Evolutionary conservation across 805 yeast species (phyloP).

Genomic region (Myxozyma sirexii): DNA sequence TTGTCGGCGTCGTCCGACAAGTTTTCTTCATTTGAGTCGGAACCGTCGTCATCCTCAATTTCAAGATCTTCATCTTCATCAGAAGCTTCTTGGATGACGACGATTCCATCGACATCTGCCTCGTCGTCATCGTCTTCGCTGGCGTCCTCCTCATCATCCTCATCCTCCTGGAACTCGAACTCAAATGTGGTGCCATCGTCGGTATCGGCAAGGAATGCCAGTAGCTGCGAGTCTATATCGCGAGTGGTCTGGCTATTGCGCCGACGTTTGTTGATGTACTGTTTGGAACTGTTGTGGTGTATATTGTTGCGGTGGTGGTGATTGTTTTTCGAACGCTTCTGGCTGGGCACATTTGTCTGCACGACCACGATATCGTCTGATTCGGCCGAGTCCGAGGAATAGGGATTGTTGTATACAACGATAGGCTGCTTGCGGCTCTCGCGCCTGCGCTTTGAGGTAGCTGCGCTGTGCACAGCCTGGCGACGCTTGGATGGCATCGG

Average conservation of each 20-base stretch:
- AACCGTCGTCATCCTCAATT: slow-evolving; percentile 47
- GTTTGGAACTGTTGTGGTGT: slow-evolving; percentile 4
- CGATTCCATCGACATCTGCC: slow-evolving; percentile 7
- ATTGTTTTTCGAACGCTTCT: background rate
- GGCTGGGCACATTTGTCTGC: background rate
- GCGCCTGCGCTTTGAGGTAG: slow-evolving; percentile 10
- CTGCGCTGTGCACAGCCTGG: background rate
- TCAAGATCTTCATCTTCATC: slow-evolving; percentile 48
- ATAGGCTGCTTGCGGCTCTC: slow-evolving; percentile 11
- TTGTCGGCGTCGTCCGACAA: slow-evolving; percentile 35
- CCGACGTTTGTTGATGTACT: slow-evolving; percentile 1
- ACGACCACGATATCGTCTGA: slow-evolving; percentile 5
- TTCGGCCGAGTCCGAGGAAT: slow-evolving; percentile 21
- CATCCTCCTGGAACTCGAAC: slow-evolving; percentile 31
- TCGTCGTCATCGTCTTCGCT: slow-evolving; percentile 24
- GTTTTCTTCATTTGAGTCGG: slow-evolving; percentile 46
- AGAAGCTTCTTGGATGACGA: slow-evolving; percentile 41
- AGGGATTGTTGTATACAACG: slow-evolving; percentile 28
- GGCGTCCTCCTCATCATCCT: slow-evolving; percentile 18
- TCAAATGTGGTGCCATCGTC: slow-evolving; percentile 20
- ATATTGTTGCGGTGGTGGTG: slow-evolving; percentile 12
- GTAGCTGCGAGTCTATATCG: slow-evolving; percentile 23
- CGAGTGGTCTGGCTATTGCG: slow-evolving; percentile 8
- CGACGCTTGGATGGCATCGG: slow-evolving; percentile 10
- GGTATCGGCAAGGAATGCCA: slow-evolving; percentile 28